Percentiles rank a stretch among this genome's conserved stretches.
Evolutionary conservation across 768 basidiomycete genomes (phyloP).

Genomic region (Lentinula sp.): DNA sequence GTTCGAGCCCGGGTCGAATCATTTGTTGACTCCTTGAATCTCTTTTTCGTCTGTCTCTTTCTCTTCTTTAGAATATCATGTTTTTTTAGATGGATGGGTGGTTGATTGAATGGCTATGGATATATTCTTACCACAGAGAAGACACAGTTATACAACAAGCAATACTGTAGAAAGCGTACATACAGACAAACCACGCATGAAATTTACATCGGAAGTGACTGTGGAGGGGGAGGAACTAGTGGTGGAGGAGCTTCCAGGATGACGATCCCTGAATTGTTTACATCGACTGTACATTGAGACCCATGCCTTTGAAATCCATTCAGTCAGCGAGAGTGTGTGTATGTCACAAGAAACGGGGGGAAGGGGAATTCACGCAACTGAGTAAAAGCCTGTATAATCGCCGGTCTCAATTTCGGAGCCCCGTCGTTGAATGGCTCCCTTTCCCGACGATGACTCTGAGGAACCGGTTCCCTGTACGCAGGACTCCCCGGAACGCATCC

Average conservation of each 20-base stretch:
- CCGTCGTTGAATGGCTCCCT: conserved; percentile 72
- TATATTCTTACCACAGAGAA: no score
- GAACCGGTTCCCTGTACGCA: conserved; percentile 22
- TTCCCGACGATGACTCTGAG: conserved; percentile 59
- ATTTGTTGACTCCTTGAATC: no score
- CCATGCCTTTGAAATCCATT: conserved; percentile 32
- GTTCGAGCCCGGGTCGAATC: no score
- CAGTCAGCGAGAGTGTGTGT: background rate
- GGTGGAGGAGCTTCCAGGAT: background rate
- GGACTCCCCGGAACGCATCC: conserved; percentile 32
- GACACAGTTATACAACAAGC: no score
- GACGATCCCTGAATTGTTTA: conserved; percentile 70
- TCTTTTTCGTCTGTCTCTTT: no score
- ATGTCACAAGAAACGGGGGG: background rate
- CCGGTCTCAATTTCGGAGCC: conserved; percentile 76
- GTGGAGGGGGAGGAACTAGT: no score
- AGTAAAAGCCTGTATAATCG: conserved; percentile 69
- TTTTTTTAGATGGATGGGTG: no score
- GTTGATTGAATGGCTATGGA: no score
- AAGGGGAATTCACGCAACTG: conserved; percentile 36
- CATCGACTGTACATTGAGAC: conserved; percentile 67
- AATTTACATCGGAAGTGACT: no score
- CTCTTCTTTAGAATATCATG: no score
- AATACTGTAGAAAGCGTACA: no score
- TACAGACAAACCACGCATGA: no score